These are phyloP conservation scores for Cucumis cinereus DNA, from an alignment of 306 rosid species.

Conservation along the genomic window DNA sequence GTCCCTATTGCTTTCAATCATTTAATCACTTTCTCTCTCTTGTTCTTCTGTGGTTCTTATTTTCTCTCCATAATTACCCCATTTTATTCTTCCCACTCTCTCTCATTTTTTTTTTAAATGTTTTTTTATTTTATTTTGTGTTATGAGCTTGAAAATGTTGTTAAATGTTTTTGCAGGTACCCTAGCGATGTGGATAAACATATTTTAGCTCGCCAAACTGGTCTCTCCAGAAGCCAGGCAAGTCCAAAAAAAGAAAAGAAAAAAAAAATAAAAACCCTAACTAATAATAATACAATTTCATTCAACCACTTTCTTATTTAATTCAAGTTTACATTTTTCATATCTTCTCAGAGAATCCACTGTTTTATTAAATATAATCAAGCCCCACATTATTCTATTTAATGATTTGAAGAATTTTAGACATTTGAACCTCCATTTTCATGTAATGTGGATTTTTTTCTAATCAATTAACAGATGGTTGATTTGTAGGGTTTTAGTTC, in stretches of 20 bases:
- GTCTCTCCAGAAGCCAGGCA: conserved; percentile 99
- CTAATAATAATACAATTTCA: not conserved
- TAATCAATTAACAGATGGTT: not conserved
- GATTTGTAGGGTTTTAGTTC: not conserved
- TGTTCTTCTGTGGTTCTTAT: conserved; percentile 17
- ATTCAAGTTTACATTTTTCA: not conserved
- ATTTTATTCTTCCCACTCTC: not conserved
- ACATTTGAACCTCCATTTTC: not conserved
- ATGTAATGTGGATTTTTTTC: not conserved
- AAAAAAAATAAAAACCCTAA: not conserved
- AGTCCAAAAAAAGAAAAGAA: conserved; percentile 12
- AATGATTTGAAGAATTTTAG: not conserved
- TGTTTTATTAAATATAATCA: not conserved
- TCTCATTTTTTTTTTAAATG: no score
- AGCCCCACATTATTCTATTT: not conserved
- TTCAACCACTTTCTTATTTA: not conserved
- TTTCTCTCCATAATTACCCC: conserved; percentile 22
- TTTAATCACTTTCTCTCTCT: conserved; percentile 14
- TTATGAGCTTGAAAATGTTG: not conserved
- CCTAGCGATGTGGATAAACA: conserved; percentile 97
- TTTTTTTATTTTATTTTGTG: no score
- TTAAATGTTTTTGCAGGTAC: conserved; percentile 43
- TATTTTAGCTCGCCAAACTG: conserved; percentile 92
- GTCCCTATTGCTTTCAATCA: conserved; percentile 30
- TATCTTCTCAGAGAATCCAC: not conserved